A percentile compares a stretch with the other conserved stretches of the same genome.
Evolutionary conservation across 2,329 filamentous ascomycete species (phyloP).

Genomic region (Alternaria novae-zelandiae): DNA sequence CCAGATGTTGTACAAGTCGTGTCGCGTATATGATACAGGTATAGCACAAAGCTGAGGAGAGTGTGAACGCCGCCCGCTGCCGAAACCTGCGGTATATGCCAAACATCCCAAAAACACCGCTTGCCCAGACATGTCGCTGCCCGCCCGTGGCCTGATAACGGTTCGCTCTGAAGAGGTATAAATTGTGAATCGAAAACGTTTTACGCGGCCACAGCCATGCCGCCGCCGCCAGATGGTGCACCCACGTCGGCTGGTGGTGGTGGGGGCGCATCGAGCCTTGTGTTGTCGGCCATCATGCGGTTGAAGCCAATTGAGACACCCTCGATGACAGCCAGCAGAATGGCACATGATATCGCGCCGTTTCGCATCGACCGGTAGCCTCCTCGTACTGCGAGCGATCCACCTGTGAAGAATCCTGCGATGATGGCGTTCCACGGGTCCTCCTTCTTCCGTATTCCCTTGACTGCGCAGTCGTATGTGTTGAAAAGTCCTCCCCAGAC

Average conservation of each 20-base stretch:
- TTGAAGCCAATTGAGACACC: slow-evolving; percentile 96
- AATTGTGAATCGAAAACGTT: slow-evolving; percentile 11
- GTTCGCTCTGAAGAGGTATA: slow-evolving; percentile 18
- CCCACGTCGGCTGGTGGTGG: slow-evolving; percentile 49
- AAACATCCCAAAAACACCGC: slow-evolving; percentile 30
- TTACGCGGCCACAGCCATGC: slow-evolving; percentile 36
- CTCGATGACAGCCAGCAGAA: slow-evolving; percentile 94
- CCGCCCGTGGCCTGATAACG: slow-evolving; percentile 19
- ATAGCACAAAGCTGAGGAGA: slow-evolving; percentile 46
- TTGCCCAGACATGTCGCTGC: slow-evolving; percentile 20
- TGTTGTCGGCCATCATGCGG: slow-evolving; percentile 90
- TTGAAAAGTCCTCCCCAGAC: slow-evolving; percentile 97
- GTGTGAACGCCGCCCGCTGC: slow-evolving; percentile 44
- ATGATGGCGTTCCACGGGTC: slow-evolving; percentile 98
- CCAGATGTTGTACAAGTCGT: slow-evolving; percentile 40
- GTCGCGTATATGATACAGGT: slow-evolving; percentile 41
- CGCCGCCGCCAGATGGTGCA: slow-evolving; percentile 23
- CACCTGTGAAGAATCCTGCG: slow-evolving; percentile 90
- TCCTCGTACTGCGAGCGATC: slow-evolving; percentile 87
- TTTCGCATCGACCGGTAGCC: slow-evolving; percentile 92
- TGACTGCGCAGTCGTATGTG: slow-evolving; percentile 95
- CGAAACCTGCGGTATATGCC: slow-evolving; percentile 39
- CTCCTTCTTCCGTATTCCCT: slow-evolving; percentile 91
- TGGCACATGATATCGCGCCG: slow-evolving; percentile 93
- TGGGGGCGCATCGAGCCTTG: slow-evolving; percentile 71